These are phyloP conservation scores for Apodospora peruviana DNA, from an alignment of 495 filamentous ascomycete species.

Conservation along the genomic window DNA sequence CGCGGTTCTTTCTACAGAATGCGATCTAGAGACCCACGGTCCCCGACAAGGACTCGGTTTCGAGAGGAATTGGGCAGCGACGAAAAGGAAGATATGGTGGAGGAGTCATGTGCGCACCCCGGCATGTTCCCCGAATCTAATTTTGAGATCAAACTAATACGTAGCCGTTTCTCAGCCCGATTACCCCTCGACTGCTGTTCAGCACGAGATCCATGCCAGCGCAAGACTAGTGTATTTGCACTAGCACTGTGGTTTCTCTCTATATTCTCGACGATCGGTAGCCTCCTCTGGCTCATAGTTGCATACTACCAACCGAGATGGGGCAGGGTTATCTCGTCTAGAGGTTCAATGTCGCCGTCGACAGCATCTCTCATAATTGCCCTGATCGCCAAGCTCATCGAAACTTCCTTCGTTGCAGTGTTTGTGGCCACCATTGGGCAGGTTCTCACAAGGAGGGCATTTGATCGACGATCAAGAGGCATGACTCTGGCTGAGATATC, in stretches of 20 bases:
- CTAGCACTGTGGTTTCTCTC: conserved; percentile 53
- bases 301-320: conserved; percentile 57
- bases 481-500: conserved; percentile 68
- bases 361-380: conserved; percentile 58
- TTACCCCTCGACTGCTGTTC: background rate
- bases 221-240: conserved; percentile 25
- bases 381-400: conserved; percentile 66
- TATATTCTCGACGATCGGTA: conserved; percentile 61
- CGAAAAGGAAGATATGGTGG: background rate
- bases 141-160: no score
- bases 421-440: conserved; percentile 72
- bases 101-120: no score
- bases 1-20: background rate
- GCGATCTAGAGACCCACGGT: background rate
- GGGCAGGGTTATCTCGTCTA: conserved; percentile 44
- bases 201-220: background rate
- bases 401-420: conserved; percentile 70
- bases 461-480: conserved; percentile 49
- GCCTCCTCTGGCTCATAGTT: conserved; percentile 56
- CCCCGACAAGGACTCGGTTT: background rate
- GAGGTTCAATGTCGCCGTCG: conserved; percentile 42
- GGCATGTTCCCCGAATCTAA: no score
- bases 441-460: conserved; percentile 58
- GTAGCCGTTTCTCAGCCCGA: background rate
- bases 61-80: background rate